phyloP scores from a whole-genome alignment of 1,139 yeast genomes.

The Pichia sp. region DNA sequence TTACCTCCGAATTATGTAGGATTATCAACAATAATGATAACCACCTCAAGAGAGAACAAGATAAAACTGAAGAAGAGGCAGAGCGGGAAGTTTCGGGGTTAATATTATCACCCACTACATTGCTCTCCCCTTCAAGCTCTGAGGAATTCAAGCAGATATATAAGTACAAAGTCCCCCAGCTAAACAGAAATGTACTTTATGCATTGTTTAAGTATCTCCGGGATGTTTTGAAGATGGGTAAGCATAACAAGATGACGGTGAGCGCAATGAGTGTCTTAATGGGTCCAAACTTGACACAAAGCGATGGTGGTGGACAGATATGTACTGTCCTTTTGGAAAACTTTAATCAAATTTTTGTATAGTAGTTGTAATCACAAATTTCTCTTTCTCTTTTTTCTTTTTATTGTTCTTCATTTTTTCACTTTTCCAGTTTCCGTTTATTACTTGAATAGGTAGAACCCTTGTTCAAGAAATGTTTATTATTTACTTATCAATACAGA shows the following conservation, averaged over 20 bases:
- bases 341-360: conserved; percentile 25
- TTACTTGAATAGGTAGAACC: too few species aligned
- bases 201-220: conserved; percentile 64
- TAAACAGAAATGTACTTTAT: conserved; percentile 58
- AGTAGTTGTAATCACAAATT: not conserved
- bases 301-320: conserved; percentile 32
- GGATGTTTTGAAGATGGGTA: conserved; percentile 59
- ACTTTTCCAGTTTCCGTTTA: not conserved
- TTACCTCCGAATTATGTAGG: conserved; percentile 26
- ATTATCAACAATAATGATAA: conserved; percentile 21
- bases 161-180: conserved; percentile 34
- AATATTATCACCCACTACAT: conserved; percentile 13
- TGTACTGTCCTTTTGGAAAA: conserved; percentile 31
- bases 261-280: conserved; percentile 33
- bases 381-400: not conserved
- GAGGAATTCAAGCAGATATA: conserved; percentile 21
- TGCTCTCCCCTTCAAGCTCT: conserved; percentile 5
- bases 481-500: not conserved
- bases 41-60: not conserved
- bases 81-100: not conserved
- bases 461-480: not conserved
- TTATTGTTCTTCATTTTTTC: not conserved
- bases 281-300: conserved; percentile 33
- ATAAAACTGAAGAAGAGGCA: not conserved
- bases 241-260: conserved; percentile 73